Conservation (phyloP, 371 early-diverging fungal genomes). For the Mortierella sp. region DNA sequence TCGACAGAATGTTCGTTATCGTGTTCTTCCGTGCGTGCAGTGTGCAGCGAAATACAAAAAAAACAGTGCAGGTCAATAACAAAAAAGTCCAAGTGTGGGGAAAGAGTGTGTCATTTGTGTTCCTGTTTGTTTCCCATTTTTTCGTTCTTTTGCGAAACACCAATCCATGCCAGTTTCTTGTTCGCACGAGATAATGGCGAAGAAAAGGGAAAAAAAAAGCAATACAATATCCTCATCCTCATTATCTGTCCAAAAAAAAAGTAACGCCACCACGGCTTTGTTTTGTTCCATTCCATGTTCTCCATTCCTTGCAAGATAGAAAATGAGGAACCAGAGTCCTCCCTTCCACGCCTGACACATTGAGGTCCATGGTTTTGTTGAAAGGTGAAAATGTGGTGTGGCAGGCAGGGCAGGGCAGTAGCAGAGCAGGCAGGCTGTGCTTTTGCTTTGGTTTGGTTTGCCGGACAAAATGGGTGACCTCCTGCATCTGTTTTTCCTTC, state of each 20-base stretch:
- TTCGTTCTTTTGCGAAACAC: slow-evolving; percentile 2
- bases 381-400: background rate
- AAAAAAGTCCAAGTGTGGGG: slow-evolving; percentile 8
- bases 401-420: background rate
- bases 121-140: background rate
- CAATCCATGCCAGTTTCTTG: background rate
- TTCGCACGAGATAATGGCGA: background rate
- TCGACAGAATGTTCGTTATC: background rate
- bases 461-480: too few relatives aligned
- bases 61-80: background rate
- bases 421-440: too few relatives aligned
- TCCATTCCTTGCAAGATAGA: background rate
- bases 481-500: too few relatives aligned
- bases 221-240: background rate
- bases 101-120: background rate
- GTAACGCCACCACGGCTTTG: background rate
- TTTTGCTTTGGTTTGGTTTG: too few relatives aligned
- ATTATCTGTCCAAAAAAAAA: background rate
- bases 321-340: background rate
- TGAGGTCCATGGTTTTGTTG: background rate
- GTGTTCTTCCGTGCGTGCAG: background rate
- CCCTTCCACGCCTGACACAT: background rate
- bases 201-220: background rate
- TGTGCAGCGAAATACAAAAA: background rate
- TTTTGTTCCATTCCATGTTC: background rate